phyloP scores from a whole-genome alignment of 495 filamentous ascomycete species.

The Aspergillus egyptiacus region DNA sequence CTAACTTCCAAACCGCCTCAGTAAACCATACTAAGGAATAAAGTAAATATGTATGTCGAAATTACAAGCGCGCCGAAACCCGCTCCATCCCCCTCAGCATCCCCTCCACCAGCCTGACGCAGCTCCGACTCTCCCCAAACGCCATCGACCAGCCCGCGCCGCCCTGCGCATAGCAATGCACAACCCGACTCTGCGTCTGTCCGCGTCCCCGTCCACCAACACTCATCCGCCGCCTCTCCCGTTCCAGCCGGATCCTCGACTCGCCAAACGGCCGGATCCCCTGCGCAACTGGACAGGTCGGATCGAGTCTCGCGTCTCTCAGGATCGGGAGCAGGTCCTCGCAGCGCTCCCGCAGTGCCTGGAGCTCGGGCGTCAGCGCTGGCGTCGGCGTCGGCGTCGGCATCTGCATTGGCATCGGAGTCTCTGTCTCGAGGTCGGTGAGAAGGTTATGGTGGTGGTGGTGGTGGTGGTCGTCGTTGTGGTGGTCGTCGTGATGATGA shows the following conservation, averaged over 20 bases:
- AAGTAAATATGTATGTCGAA: too few species aligned
- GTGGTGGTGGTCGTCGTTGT: too few species aligned
- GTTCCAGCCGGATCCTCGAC: neutral
- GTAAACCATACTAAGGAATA: too few species aligned
- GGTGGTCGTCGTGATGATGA: too few species aligned
- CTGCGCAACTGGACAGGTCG: neutral
- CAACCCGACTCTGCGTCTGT: neutral
- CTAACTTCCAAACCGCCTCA: too few species aligned
- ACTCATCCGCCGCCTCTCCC: neutral
- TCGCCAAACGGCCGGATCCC: neutral
- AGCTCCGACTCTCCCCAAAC: neutral
- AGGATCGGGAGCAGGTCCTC: neutral
- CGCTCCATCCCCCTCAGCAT: too few species aligned
- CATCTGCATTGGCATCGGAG: too few species aligned
- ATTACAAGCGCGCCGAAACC: too few species aligned
- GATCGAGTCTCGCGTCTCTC: neutral
- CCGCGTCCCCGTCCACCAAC: neutral
- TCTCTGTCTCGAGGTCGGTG: too few species aligned
- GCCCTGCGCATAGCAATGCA: neutral
- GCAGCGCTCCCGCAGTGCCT: neutral
- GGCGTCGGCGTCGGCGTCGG: too few species aligned
- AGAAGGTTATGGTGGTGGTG: too few species aligned
- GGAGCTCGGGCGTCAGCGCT: neutral
- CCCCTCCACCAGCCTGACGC: neutral
- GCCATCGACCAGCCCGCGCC: neutral